Evolutionary conservation across 441 rosid genomes (phyloP).

Genomic region (Euphorbia celastroides): DNA sequence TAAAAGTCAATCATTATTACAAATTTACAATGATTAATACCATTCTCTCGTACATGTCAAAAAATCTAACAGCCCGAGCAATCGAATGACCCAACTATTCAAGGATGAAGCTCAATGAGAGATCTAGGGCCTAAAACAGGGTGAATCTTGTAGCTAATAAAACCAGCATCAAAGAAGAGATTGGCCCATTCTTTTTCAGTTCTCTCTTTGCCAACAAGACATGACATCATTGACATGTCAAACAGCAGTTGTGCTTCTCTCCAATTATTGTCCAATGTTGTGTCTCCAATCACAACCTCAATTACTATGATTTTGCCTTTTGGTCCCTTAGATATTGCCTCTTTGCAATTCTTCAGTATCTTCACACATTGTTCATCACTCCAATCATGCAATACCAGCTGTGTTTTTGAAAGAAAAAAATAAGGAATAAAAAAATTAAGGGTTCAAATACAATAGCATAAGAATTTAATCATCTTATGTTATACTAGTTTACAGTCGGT

Average conservation of each 20-base stretch:
- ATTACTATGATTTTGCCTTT: slow-evolving; percentile 11
- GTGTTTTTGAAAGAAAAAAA: too few species aligned
- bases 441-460: too few species aligned
- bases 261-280: background rate
- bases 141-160: slow-evolving; percentile 22
- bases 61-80: too few species aligned
- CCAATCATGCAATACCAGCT: slow-evolving; percentile 12
- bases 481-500: too few species aligned
- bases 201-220: slow-evolving; percentile 17
- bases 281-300: slow-evolving; percentile 14
- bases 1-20: too few species aligned
- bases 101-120: slow-evolving; percentile 3
- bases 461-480: too few species aligned
- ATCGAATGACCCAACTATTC: background rate
- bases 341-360: slow-evolving; percentile 13
- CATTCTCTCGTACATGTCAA: too few species aligned
- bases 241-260: slow-evolving; percentile 19
- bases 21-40: too few species aligned
- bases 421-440: too few species aligned
- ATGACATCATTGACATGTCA: slow-evolving; percentile 20
- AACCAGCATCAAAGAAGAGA: slow-evolving; percentile 28
- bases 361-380: slow-evolving; percentile 6
- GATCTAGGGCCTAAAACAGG: slow-evolving; percentile 18
- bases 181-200: slow-evolving; percentile 28
- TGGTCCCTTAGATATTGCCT: background rate